Evolutionary conservation across 345 rosid species (phyloP).

Genomic region (Kandelia obovata): DNA sequence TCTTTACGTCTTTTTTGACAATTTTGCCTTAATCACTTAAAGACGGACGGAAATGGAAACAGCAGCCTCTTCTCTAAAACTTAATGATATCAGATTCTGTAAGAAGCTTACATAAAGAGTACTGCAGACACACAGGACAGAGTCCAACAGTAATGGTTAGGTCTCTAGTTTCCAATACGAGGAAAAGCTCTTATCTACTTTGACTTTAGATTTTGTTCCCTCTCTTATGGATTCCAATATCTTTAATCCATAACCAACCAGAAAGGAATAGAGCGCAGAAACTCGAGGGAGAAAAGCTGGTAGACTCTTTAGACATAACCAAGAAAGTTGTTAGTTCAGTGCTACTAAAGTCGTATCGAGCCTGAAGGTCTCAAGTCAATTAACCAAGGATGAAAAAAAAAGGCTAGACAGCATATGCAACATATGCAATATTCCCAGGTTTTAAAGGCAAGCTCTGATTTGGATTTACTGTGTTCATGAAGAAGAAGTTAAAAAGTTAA

Average conservation of each 20-base stretch:
- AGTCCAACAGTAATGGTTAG: background rate
- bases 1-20: background rate
- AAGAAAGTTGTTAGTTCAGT: too few species aligned
- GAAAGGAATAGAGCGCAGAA: background rate
- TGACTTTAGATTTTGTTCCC: background rate
- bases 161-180: constrained; percentile 2
- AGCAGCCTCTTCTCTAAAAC: background rate
- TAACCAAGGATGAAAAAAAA: too few species aligned
- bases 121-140: constrained; percentile 1
- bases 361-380: too few species aligned
- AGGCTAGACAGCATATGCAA: too few species aligned
- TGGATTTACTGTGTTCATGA: too few species aligned
- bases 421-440: too few species aligned
- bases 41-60: background rate
- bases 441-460: background rate
- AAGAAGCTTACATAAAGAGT: background rate
- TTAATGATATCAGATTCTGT: constrained; percentile 8
- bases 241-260: background rate
- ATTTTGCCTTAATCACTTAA: background rate
- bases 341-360: too few species aligned
- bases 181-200: constrained; percentile 7
- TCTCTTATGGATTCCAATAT: too few species aligned
- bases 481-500: background rate
- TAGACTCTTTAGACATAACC: background rate
- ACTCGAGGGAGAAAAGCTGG: background rate